Evolutionary conservation across 2,329 filamentous ascomycete species (phyloP).

Genomic region (Epichloe glyceriae): DNA sequence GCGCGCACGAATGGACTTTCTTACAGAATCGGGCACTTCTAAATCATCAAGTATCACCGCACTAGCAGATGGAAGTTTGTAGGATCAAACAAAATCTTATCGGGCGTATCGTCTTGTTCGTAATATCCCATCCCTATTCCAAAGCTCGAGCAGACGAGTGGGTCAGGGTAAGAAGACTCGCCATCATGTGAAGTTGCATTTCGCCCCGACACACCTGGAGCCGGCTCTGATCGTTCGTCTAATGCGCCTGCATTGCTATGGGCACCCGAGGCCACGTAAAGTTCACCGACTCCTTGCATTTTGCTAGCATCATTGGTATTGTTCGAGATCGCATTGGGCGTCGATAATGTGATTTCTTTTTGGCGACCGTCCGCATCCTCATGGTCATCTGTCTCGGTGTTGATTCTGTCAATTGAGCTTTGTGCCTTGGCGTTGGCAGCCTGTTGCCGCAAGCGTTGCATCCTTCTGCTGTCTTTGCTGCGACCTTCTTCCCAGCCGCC

Average conservation of each 20-base stretch:
- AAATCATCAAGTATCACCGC: slow-evolving; percentile 29
- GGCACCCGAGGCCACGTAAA: background rate
- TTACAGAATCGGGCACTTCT: slow-evolving; percentile 40
- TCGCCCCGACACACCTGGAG: background rate
- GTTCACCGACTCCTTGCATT: background rate
- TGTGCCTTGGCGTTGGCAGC: slow-evolving; percentile 45
- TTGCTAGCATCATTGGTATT: background rate
- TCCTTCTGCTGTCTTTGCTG: slow-evolving; percentile 42
- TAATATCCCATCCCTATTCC: slow-evolving; percentile 49
- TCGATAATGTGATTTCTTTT: background rate
- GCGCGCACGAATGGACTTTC: slow-evolving; percentile 38
- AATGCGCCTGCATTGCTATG: background rate
- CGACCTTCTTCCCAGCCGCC: slow-evolving; percentile 44
- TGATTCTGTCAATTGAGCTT: slow-evolving; percentile 20
- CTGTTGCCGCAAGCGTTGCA: slow-evolving; percentile 42
- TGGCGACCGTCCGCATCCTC: slow-evolving; percentile 5
- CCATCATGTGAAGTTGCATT: slow-evolving; percentile 9
- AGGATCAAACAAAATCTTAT: slow-evolving; percentile 47
- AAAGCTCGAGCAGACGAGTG: slow-evolving; percentile 31
- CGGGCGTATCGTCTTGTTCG: slow-evolving; percentile 42
- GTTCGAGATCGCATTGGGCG: background rate
- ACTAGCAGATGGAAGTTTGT: slow-evolving; percentile 38
- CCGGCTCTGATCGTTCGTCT: background rate
- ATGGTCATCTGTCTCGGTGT: slow-evolving; percentile 13
- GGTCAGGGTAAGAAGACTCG: slow-evolving; percentile 33